A percentile compares a stretch with the other conserved stretches of the same genome.
These are phyloP conservation scores for Vicia villosa DNA, from an alignment of 306 rosid genomes.

Conservation along the genomic window DNA sequence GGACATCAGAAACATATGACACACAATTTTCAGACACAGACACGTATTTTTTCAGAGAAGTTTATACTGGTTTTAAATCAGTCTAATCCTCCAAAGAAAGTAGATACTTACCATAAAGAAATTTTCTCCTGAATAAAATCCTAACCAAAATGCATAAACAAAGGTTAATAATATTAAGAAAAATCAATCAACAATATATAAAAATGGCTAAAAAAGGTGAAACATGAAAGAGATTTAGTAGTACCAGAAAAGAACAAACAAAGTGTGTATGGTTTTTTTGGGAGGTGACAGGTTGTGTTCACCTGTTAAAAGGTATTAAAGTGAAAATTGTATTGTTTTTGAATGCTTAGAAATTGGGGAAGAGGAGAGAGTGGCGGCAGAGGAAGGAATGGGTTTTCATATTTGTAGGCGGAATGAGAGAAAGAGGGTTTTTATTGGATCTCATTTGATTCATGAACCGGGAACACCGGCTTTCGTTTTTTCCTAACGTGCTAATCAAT, in stretches of 20 bases:
- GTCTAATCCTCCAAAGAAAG: constrained; percentile 23
- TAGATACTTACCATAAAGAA: constrained; percentile 69
- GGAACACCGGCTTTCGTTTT: constrained; percentile 58
- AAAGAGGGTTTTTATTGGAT: constrained; percentile 37
- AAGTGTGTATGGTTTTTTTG: constrained; percentile 17
- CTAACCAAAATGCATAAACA: constrained; percentile 55
- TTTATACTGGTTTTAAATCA: too few species aligned
- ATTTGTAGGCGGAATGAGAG: constrained; percentile 53
- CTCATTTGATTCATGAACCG: constrained; percentile 60
- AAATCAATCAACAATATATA: constrained; percentile 44
- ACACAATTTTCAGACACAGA: too few species aligned
- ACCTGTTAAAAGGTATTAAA: not conserved
- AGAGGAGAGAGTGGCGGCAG: constrained; percentile 41
- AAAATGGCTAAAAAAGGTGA: constrained; percentile 16
- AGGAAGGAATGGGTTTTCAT: constrained; percentile 50
- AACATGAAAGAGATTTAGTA: not conserved
- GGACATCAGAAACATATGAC: too few species aligned
- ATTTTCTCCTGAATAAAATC: constrained; percentile 43
- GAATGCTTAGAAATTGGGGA: constrained; percentile 31
- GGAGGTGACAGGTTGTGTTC: constrained; percentile 29
- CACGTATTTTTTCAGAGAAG: too few species aligned
- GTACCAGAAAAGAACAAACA: constrained; percentile 29
- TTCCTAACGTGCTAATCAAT: not conserved
- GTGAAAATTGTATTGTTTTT: not conserved
- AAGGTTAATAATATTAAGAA: constrained; percentile 37